Conservation (phyloP, 345 rosid genomes). For the Stellera chamaejasme region DNA sequence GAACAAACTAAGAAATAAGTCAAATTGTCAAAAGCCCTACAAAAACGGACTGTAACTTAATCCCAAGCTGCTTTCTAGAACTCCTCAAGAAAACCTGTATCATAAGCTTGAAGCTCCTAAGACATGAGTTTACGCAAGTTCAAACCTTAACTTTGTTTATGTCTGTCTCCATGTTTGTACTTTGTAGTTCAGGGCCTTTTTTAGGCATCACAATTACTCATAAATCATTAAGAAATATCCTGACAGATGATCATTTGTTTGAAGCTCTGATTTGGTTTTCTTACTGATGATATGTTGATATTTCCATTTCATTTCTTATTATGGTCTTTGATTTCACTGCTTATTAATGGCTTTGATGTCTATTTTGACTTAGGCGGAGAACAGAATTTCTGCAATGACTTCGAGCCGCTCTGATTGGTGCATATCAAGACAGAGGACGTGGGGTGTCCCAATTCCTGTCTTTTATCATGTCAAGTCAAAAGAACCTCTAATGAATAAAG, state of each 20-base stretch:
- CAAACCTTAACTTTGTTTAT: no score
- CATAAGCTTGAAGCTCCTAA: no score
- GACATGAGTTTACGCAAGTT: no score
- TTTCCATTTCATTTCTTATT: background rate
- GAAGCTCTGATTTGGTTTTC: background rate
- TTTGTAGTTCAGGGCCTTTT: no score
- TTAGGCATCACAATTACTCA: no score
- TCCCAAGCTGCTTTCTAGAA: no score
- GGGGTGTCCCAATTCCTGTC: constrained; percentile 98
- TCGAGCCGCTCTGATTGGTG: constrained; percentile 97
- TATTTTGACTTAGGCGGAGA: constrained; percentile 51
- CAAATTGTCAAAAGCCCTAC: no score
- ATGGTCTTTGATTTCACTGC: background rate
- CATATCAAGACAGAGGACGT: constrained; percentile 90
- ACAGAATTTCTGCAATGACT: constrained; percentile 88
- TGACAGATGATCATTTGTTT: constrained; percentile 3
- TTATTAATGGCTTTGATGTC: constrained; percentile 10
- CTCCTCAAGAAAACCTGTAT: no score
- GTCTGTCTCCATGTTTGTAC: no score
- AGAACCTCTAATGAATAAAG: constrained; percentile 89
- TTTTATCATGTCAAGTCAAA: constrained; percentile 68
- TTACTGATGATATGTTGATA: background rate
- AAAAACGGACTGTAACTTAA: no score
- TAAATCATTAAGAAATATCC: no score
- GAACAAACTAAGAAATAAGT: no score